Conservation (phyloP, 2,329 filamentous ascomycete species). For the Botrytis cinerea region DNA sequence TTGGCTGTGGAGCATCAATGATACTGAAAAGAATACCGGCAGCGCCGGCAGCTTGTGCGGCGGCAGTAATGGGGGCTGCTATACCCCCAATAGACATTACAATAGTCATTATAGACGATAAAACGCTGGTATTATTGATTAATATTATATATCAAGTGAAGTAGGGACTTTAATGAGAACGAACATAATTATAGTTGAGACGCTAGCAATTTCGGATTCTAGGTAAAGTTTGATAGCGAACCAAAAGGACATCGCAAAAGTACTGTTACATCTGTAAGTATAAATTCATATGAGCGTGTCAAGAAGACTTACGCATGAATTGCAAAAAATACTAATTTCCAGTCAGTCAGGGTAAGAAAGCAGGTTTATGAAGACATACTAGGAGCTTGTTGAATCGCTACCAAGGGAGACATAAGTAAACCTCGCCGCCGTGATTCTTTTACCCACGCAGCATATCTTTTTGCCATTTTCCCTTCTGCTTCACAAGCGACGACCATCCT, state of each 20-base stretch:
- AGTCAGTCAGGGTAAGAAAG: background rate
- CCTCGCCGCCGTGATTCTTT: constrained; percentile 49
- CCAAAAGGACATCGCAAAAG: constrained; percentile 63
- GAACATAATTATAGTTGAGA: constrained; percentile 58
- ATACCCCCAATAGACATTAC: constrained; percentile 58
- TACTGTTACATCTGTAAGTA: constrained; percentile 43
- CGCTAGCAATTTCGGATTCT: constrained; percentile 46
- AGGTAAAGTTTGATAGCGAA: constrained; percentile 57
- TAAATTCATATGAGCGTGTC: background rate
- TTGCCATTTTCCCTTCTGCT: constrained; percentile 56
- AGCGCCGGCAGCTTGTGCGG: constrained; percentile 43
- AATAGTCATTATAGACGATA: constrained; percentile 35
- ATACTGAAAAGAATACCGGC: constrained; percentile 44
- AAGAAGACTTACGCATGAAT: constrained; percentile 26
- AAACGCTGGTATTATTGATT: constrained; percentile 49
- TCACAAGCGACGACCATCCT: constrained; percentile 64
- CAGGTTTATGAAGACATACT: background rate
- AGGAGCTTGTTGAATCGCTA: constrained; percentile 53
- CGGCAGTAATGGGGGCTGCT: constrained; percentile 59
- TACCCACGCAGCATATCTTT: constrained; percentile 57
- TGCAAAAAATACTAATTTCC: constrained; percentile 1
- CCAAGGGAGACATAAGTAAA: constrained; percentile 21
- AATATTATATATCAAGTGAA: constrained; percentile 27
- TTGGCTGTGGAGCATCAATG: constrained; percentile 44
- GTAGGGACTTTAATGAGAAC: constrained; percentile 32